Evolutionary conservation across 2,329 filamentous ascomycete species (phyloP).

Genomic region (Paecilomyces formosus): DNA sequence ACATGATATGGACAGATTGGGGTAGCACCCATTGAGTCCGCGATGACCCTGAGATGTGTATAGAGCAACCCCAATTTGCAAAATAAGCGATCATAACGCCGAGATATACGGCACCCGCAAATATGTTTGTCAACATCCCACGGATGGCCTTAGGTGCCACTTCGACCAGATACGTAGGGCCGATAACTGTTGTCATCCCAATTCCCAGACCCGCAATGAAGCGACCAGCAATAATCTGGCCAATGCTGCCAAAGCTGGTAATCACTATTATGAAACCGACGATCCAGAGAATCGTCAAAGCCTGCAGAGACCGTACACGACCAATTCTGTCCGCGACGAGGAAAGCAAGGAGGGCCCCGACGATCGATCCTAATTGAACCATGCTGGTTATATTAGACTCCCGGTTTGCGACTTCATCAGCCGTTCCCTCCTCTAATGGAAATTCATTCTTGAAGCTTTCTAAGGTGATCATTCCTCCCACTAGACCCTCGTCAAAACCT

Average conservation of each 20-base stretch:
- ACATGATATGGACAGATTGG: slow-evolving; percentile 61
- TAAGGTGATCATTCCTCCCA: slow-evolving; percentile 63
- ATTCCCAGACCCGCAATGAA: slow-evolving; percentile 38
- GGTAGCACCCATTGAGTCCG: neutral
- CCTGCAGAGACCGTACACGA: slow-evolving; percentile 30
- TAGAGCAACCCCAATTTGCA: slow-evolving; percentile 57
- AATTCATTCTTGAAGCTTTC: slow-evolving; percentile 56
- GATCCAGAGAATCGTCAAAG: slow-evolving; percentile 37
- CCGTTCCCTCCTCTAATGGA: slow-evolving; percentile 47
- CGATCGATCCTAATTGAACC: slow-evolving; percentile 73
- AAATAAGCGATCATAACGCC: slow-evolving; percentile 77
- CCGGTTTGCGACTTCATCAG: slow-evolving; percentile 55
- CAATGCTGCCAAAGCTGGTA: slow-evolving; percentile 27
- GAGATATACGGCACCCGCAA: slow-evolving; percentile 65
- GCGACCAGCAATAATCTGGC: slow-evolving; percentile 37
- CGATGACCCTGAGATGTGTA: slow-evolving; percentile 41
- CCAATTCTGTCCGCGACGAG: slow-evolving; percentile 43
- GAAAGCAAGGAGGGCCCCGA: slow-evolving; percentile 56
- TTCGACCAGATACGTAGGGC: slow-evolving; percentile 56
- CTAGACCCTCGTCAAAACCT: slow-evolving; percentile 74
- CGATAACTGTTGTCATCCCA: slow-evolving; percentile 37
- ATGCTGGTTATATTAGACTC: slow-evolving; percentile 72
- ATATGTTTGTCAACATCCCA: slow-evolving; percentile 66
- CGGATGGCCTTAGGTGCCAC: slow-evolving; percentile 52
- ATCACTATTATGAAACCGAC: slow-evolving; percentile 39